A percentile compares a stretch with the other conserved stretches of the same genome.
These are phyloP conservation scores for Dryadomyces quercus-mongolicae DNA, from an alignment of 2,329 filamentous ascomycete species.

Conservation along the genomic window DNA sequence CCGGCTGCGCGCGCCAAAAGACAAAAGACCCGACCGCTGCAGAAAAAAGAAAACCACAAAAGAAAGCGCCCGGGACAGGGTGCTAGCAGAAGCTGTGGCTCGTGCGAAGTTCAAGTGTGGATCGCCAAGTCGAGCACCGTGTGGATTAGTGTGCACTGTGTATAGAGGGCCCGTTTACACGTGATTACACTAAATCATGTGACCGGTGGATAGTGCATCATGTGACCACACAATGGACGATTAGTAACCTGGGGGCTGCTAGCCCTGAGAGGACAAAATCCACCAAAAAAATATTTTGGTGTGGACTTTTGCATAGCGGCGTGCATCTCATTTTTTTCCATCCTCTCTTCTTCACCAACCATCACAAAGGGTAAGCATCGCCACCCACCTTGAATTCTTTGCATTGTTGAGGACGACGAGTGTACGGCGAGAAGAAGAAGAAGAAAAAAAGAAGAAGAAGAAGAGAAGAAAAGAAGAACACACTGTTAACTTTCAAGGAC, in stretches of 20 bases:
- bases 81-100: too few species aligned
- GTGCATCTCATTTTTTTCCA: constrained; percentile 10
- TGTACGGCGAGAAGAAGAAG: neutral
- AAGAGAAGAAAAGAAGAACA: neutral
- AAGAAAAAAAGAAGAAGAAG: neutral
- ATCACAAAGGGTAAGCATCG: constrained; percentile 11
- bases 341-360: constrained; percentile 4
- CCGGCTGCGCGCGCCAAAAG: too few species aligned
- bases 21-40: too few species aligned
- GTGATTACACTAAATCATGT: too few species aligned
- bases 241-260: constrained; percentile 9
- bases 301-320: constrained; percentile 5
- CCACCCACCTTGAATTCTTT: neutral
- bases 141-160: too few species aligned
- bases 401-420: neutral
- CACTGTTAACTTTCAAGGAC: constrained; percentile 2
- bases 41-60: too few species aligned
- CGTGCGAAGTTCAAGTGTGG: too few species aligned
- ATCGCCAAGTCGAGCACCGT: too few species aligned
- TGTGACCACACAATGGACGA: neutral
- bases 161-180: too few species aligned
- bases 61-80: too few species aligned
- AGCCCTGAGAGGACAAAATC: constrained; percentile 7
- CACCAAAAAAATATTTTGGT: constrained; percentile 11
- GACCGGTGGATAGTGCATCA: neutral